These are phyloP conservation scores for Elaeis oleifera DNA, from an alignment of 202 grass and related monocot species.

Conservation along the genomic window DNA sequence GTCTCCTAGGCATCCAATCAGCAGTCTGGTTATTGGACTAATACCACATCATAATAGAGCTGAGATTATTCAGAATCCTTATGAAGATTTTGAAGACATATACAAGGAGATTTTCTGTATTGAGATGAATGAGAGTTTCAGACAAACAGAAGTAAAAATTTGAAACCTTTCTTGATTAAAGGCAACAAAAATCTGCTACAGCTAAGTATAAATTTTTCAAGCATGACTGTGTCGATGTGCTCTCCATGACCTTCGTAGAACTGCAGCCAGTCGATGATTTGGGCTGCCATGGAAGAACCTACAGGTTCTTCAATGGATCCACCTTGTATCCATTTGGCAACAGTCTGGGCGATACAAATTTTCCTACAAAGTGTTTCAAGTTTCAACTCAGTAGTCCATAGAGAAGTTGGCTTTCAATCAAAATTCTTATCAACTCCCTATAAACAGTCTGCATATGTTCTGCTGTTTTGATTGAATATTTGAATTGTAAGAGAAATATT, in stretches of 20 bases:
- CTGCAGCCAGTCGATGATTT: conserved; percentile 21
- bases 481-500: conserved; percentile 42
- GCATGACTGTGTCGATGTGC: neutral
- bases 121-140: conserved; percentile 39
- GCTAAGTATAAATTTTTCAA: conserved; percentile 25
- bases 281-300: neutral
- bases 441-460: too few species aligned
- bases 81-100: conserved; percentile 57
- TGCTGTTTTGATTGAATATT: neutral
- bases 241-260: conserved; percentile 18
- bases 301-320: too few species aligned
- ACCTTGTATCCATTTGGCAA: too few species aligned
- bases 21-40: conserved; percentile 39
- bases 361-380: too few species aligned
- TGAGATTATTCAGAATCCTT: conserved; percentile 27
- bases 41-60: conserved; percentile 32
- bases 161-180: conserved; percentile 18
- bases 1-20: conserved; percentile 36
- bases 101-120: conserved; percentile 86
- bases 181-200: conserved; percentile 34
- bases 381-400: conserved; percentile 25
- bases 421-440: too few species aligned
- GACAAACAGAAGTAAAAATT: conserved; percentile 27
- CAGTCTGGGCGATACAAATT: too few species aligned
- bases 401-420: neutral